These are phyloP conservation scores for Drechslera avenae DNA, from an alignment of 2,329 filamentous ascomycete species.

Conservation along the genomic window DNA sequence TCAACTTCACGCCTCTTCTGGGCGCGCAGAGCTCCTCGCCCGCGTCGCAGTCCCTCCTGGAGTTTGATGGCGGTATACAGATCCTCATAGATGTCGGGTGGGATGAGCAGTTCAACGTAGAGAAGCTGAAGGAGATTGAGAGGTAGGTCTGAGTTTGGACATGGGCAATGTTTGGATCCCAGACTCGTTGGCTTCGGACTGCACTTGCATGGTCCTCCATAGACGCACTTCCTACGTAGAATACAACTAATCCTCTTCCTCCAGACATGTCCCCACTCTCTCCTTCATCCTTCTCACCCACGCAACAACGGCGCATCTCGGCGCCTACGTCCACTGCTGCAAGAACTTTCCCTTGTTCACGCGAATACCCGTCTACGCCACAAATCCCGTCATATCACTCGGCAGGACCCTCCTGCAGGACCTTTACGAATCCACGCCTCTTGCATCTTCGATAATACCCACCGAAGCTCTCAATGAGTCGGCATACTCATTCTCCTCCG, in stretches of 20 bases:
- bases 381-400: conserved; percentile 88
- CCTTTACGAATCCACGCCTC: conserved; percentile 84
- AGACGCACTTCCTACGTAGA: conserved; percentile 10
- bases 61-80: conserved; percentile 96
- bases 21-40: conserved; percentile 86
- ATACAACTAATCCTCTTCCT: conserved; percentile 24
- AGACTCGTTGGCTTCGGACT: conserved; percentile 1
- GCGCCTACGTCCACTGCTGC: conserved; percentile 94
- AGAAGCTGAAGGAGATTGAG: conserved; percentile 84
- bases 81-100: conserved; percentile 93
- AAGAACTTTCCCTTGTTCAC: conserved; percentile 92
- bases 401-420: conserved; percentile 91
- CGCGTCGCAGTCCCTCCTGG: conserved; percentile 92
- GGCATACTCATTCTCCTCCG: conserved; percentile 57
- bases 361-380: conserved; percentile 92
- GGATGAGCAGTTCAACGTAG: conserved; percentile 87
- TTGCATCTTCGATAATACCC: conserved; percentile 84
- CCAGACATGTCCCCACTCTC: conserved; percentile 84
- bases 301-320: conserved; percentile 87
- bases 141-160: conserved; percentile 62
- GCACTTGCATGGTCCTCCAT: conserved; percentile 11
- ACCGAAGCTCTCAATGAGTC: conserved; percentile 72
- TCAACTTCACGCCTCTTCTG: conserved; percentile 90
- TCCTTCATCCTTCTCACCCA: conserved; percentile 95
- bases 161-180: neutral